Evolutionary conservation across 495 filamentous ascomycete genomes (phyloP).

Genomic region (Hypoxylon cercidicola): DNA sequence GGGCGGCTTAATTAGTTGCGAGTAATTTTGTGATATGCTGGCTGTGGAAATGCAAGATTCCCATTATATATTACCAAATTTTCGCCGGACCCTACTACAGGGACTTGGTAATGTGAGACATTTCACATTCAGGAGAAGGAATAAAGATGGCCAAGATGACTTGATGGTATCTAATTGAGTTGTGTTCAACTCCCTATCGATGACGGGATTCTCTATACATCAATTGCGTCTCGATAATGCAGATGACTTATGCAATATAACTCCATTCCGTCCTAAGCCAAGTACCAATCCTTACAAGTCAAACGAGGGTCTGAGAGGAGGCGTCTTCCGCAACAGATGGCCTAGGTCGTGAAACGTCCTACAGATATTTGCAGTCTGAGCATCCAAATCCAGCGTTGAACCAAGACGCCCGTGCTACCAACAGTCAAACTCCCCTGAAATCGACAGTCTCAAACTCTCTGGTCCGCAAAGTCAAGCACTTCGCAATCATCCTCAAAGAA

Average conservation of each 20-base stretch:
- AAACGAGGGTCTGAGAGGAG: constrained; percentile 34
- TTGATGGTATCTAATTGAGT: constrained; percentile 46
- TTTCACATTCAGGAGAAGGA: constrained; percentile 7
- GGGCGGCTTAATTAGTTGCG: constrained; percentile 5
- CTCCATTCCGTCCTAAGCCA: constrained; percentile 31
- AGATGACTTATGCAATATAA: constrained; percentile 41
- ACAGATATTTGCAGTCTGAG: constrained; percentile 31
- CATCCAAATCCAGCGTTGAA: constrained; percentile 36
- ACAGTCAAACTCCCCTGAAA: constrained; percentile 28
- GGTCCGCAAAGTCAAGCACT: constrained; percentile 89
- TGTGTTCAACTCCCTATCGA: constrained; percentile 31
- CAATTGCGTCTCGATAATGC: constrained; percentile 39
- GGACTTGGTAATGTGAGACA: constrained; percentile 12
- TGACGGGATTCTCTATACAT: constrained; percentile 30
- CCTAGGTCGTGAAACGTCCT: constrained; percentile 10
- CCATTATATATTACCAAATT: constrained; percentile 6
- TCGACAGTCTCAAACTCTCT: constrained; percentile 70
- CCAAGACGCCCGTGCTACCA: constrained; percentile 29
- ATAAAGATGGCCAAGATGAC: constrained; percentile 23
- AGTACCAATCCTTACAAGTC: constrained; percentile 30
- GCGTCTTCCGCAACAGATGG: constrained; percentile 25
- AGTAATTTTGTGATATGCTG: not conserved
- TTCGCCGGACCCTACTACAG: constrained; percentile 6
- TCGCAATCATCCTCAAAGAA: constrained; percentile 97
- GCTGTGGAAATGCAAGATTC: not conserved